Conservation (phyloP, 345 rosid genomes). For the Eucalyptus erythrocorys region DNA sequence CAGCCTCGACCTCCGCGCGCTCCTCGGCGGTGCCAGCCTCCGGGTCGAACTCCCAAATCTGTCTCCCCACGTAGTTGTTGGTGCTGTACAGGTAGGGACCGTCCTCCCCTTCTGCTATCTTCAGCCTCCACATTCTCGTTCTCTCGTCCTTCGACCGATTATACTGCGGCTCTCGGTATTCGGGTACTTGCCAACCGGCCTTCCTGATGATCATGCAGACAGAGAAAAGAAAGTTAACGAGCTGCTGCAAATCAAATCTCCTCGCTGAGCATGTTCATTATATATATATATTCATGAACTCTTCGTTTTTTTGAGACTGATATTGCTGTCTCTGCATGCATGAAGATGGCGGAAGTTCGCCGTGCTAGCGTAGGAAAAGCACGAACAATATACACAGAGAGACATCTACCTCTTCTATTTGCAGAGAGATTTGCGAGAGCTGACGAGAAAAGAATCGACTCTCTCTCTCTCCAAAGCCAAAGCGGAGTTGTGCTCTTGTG, state of each 20-base stretch:
- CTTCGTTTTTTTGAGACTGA: neutral
- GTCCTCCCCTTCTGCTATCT: conserved; percentile 2
- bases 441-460: neutral
- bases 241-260: neutral
- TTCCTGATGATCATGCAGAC: neutral
- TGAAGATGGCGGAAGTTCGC: neutral
- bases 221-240: neutral
- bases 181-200: neutral
- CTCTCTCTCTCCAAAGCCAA: neutral
- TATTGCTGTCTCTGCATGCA: neutral
- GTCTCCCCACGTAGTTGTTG: conserved; percentile 8
- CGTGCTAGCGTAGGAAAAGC: neutral
- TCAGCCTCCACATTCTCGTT: conserved; percentile 18
- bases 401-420: neutral
- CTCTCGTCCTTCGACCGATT: neutral
- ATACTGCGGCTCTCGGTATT: neutral
- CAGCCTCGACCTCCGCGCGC: neutral
- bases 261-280: neutral
- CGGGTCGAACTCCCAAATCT: conserved; percentile 14
- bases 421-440: neutral
- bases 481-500: neutral
- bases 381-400: neutral
- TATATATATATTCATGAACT: neutral
- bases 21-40: conserved; percentile 2
- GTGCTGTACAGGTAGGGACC: conserved; percentile 7